phyloP scores from a whole-genome alignment of 169 alveolate species.

The Besnoitia besnoiti region DNA sequence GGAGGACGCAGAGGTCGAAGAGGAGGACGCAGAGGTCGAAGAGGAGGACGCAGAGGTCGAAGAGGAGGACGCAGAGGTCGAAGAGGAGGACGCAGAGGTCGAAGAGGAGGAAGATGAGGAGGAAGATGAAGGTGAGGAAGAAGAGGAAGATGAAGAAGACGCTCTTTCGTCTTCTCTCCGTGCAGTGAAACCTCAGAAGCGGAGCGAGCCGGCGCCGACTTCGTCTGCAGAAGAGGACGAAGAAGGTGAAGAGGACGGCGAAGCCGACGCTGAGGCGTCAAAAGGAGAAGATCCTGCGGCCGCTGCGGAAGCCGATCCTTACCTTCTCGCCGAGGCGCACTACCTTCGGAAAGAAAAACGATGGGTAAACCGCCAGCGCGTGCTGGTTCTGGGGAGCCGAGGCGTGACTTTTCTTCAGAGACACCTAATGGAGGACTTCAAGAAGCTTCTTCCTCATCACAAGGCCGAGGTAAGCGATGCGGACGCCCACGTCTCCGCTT shows the following conservation, averaged over 20 bases:
- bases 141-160: not conserved
- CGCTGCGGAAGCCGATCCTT: constrained; percentile 75
- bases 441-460: constrained; percentile 96
- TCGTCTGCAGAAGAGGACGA: too few species aligned
- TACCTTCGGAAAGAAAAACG: constrained; percentile 73
- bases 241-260: not conserved
- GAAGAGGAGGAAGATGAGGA: constrained; percentile 7
- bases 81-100: not conserved
- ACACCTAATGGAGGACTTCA: constrained; percentile 93
- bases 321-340: constrained; percentile 83
- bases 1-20: not conserved
- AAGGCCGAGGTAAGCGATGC: constrained; percentile 88
- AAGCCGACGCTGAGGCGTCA: not conserved
- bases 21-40: not conserved
- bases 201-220: not conserved
- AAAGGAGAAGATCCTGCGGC: not conserved
- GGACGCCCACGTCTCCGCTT: not conserved
- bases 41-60: not conserved
- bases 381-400: constrained; percentile 93
- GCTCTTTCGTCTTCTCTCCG: not conserved
- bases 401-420: constrained; percentile 93
- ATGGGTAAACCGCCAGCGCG: constrained; percentile 96
- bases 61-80: not conserved
- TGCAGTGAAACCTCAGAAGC: not conserved
- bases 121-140: not conserved